Evolutionary conservation across 768 basidiomycete genomes (phyloP).

Genomic region (Auriscalpium vulgare): DNA sequence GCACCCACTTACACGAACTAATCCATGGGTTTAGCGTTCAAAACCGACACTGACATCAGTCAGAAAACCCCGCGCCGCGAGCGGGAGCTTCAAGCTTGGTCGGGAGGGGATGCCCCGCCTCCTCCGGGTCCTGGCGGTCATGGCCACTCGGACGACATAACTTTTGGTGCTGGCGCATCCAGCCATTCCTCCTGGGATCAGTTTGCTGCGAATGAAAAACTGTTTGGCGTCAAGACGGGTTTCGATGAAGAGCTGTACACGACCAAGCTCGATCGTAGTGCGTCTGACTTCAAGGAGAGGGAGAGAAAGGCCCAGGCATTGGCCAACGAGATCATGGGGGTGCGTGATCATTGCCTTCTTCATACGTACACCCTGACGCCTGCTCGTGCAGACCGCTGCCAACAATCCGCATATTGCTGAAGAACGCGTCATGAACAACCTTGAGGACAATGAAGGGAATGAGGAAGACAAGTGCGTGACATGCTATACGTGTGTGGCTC

Average conservation of each 20-base stretch:
- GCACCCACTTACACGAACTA: background rate
- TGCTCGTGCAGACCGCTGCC: slow-evolving; percentile 38
- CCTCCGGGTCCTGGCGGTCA: slow-evolving; percentile 20
- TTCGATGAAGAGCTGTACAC: slow-evolving; percentile 96
- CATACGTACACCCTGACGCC: background rate
- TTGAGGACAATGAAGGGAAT: slow-evolving; percentile 62
- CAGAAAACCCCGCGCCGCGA: slow-evolving; percentile 47
- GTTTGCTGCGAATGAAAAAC: slow-evolving; percentile 85
- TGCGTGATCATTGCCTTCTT: slow-evolving; percentile 29
- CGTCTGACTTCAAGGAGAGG: slow-evolving; percentile 80
- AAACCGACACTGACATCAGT: slow-evolving; percentile 76
- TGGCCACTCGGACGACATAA: slow-evolving; percentile 51
- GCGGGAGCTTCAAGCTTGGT: slow-evolving; percentile 80
- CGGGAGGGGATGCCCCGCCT: slow-evolving; percentile 33
- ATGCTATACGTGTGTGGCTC: no score
- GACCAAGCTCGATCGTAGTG: slow-evolving; percentile 80
- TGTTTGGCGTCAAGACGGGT: slow-evolving; percentile 85
- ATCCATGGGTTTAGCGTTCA: slow-evolving; percentile 42
- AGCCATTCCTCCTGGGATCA: slow-evolving; percentile 69
- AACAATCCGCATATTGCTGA: slow-evolving; percentile 85
- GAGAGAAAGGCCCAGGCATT: slow-evolving; percentile 83
- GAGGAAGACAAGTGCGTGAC: slow-evolving; percentile 90
- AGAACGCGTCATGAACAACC: slow-evolving; percentile 55
- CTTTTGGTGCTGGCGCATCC: slow-evolving; percentile 52
- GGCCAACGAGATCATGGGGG: slow-evolving; percentile 86